Conservation (phyloP, 2,329 filamentous ascomycete species). For the Fonsecaea multimorphosa region DNA sequence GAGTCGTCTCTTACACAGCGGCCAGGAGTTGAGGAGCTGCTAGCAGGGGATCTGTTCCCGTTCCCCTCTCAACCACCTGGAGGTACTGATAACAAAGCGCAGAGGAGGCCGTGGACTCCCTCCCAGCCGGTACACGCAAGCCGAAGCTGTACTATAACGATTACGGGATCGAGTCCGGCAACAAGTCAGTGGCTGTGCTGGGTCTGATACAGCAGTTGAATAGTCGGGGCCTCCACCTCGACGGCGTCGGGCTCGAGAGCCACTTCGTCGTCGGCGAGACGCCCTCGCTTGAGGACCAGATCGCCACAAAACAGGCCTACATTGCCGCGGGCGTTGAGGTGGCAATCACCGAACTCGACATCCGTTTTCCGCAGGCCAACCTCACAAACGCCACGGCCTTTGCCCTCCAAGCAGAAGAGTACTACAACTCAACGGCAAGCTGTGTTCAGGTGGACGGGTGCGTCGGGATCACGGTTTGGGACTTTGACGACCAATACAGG, state of each 20-base stretch:
- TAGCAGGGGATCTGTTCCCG: neutral
- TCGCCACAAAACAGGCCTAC: slow-evolving; percentile 48
- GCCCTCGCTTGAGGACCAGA: slow-evolving; percentile 49
- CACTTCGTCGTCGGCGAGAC: slow-evolving; percentile 55
- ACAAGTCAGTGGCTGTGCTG: slow-evolving; percentile 46
- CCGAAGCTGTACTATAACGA: slow-evolving; percentile 55
- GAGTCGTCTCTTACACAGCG: neutral
- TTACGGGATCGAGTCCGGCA: slow-evolving; percentile 51
- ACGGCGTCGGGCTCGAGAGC: slow-evolving; percentile 57
- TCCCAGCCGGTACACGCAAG: slow-evolving; percentile 21
- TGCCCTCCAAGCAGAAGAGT: slow-evolving; percentile 45
- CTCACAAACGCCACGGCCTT: slow-evolving; percentile 36
- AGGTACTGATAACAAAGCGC: neutral
- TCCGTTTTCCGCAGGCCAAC: slow-evolving; percentile 48
- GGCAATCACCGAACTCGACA: slow-evolving; percentile 56
- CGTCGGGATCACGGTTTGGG: slow-evolving; percentile 49
- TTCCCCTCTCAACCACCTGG: neutral
- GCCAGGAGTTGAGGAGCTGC: neutral
- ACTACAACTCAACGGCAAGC: slow-evolving; percentile 42
- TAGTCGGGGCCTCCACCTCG: slow-evolving; percentile 51
- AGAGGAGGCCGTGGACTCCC: slow-evolving; percentile 47
- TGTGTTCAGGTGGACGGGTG: slow-evolving; percentile 44
- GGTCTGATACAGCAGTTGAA: slow-evolving; percentile 49
- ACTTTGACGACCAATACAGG: slow-evolving; percentile 52
- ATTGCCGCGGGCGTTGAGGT: slow-evolving; percentile 49